Conservation (phyloP, 306 rosid species). For the Trifolium repens region DNA sequence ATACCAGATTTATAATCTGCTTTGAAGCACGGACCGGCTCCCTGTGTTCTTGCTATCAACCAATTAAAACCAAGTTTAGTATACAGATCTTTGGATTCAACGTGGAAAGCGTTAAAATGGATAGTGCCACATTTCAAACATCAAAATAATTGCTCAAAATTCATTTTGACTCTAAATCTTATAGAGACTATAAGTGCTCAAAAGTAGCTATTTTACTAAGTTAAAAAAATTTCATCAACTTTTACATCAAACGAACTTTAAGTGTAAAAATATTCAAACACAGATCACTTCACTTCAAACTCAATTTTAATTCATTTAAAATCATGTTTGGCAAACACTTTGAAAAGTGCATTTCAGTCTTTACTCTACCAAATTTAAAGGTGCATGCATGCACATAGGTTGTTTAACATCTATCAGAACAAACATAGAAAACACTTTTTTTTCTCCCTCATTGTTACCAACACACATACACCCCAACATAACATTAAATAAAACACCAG, state of each 20-base stretch:
- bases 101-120: not conserved
- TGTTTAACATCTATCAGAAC: conserved; percentile 5
- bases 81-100: not conserved
- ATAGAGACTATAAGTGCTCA: not conserved
- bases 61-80: conserved; percentile 40
- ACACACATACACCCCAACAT: conserved; percentile 8
- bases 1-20: conserved; percentile 65
- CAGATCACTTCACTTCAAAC: not conserved
- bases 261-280: not conserved
- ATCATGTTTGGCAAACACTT: not conserved
- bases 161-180: not conserved
- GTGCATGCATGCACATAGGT: conserved; percentile 14
- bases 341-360: conserved; percentile 4
- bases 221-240: not conserved
- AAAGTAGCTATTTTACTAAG: not conserved
- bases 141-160: not conserved
- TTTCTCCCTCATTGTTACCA: conserved; percentile 23
- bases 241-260: not conserved
- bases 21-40: conserved; percentile 69
- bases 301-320: not conserved
- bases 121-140: not conserved
- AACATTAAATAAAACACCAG: not conserved
- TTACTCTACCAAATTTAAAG: conserved; percentile 22
- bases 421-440: conserved; percentile 6
- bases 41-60: conserved; percentile 59